Evolutionary conservation across 345 rosid species (phyloP), one percentile per base, ranked within the genome.

Genomic region (Ceriops tagal): DNA sequence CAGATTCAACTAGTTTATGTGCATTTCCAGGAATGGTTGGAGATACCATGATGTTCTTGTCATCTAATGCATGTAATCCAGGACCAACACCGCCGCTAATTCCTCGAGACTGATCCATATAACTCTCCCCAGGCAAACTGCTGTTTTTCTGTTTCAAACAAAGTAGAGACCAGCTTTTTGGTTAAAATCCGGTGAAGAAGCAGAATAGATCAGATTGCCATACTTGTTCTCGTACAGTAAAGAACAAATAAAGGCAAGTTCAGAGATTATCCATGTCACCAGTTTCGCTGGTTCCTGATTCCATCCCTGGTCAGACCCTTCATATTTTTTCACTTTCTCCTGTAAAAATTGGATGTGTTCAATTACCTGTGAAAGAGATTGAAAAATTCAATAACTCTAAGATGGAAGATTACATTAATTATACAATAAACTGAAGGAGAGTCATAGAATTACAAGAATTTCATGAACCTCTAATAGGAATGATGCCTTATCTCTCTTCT

Each of bases 401-500:
- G 58, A 68, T 35, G 3, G 1, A 21, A 32, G 28, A 63, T 61
- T 55, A 27, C 8, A 51, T 13, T 4, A 26, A 51, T 13, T 4
- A 26, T 37, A 55, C 26, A 22, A 55, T 47, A 3, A 22, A 31
- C 30, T n/a, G 19, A 52, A 6, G 58, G 26, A 46, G 32, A 47
- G 49, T 6, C 26, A 62, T 13, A 60, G n/a, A 35, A 32, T 26
- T 30, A 39, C n/a, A 58, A 57, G 52, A 53, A 60, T 24, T 58
- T 24, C 64, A 9, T 37, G 56, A 64, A 92, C 99, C 99, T 96
- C 99, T 65, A 90, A 79, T 19, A 96, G 85, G 78, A 96, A 91
- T 8, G 98, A 93, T 10, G 98, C 98, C 83, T 89, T 93, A 67
- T 96, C 99, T 66, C 95, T 87, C 81, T 92, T 96, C 53, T 96